Evolutionary conservation across 352 stramenopile species (phyloP).

Genomic region (Vaucheria bursata): DNA sequence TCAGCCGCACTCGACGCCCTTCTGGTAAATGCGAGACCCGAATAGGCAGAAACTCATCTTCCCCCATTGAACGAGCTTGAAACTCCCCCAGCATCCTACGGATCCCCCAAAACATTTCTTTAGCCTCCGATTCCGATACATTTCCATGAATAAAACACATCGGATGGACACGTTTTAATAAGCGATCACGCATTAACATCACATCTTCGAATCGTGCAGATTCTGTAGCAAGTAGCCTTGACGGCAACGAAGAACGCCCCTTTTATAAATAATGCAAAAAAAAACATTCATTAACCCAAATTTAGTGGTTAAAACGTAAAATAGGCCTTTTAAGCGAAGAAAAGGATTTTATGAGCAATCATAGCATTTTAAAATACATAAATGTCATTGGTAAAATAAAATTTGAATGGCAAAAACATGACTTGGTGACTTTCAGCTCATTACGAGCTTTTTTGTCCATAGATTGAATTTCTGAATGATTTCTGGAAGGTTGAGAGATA

Average conservation of each 20-base stretch:
- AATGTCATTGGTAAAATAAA: too few species aligned
- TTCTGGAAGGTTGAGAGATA: too few species aligned
- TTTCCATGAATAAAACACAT: conserved; percentile 27
- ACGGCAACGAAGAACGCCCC: conserved; percentile 2
- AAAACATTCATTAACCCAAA: neutral
- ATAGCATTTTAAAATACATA: neutral
- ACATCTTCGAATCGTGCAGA: conserved; percentile 10
- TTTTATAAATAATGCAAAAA: neutral
- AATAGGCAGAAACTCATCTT: conserved; percentile 4
- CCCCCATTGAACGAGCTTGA: neutral
- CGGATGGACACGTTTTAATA: conserved; percentile 14
- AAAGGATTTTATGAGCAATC: neutral
- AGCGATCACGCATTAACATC: conserved; percentile 8
- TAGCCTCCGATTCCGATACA: conserved; percentile 7
- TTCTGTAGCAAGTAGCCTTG: conserved; percentile 8
- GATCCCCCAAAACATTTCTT: conserved; percentile 13
- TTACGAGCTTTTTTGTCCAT: too few species aligned
- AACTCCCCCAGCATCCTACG: conserved; percentile 9
- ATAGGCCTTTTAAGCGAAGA: neutral
- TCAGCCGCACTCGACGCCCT: conserved; percentile 20
- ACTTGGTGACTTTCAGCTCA: too few species aligned
- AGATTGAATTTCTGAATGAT: too few species aligned
- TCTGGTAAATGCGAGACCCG: conserved; percentile 11
- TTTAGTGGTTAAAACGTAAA: neutral
- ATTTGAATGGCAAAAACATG: too few species aligned